Conservation (phyloP, 768 basidiomycete species). For the Ramaria rubella region DNA sequence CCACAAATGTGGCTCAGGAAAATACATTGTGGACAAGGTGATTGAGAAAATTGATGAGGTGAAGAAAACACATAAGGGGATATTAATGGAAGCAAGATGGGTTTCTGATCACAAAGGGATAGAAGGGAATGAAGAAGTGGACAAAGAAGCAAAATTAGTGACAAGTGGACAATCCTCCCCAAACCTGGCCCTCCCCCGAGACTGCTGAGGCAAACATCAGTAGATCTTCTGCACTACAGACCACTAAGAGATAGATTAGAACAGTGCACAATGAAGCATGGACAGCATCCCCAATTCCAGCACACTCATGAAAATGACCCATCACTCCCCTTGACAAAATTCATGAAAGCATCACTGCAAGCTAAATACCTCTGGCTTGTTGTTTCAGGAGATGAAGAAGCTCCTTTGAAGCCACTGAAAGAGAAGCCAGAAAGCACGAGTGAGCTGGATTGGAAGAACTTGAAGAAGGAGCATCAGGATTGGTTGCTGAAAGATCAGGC, state of each 20-base stretch:
- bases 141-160: conserved; percentile 11
- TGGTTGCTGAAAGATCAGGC: conserved; percentile 7
- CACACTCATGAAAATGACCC: conserved; percentile 9
- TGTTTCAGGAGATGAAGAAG: background rate
- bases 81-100: too few relatives aligned
- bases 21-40: background rate
- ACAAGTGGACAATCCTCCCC: background rate
- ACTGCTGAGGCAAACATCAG: conserved; percentile 7
- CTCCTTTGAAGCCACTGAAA: background rate
- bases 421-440: background rate
- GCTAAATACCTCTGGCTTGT: conserved; percentile 11
- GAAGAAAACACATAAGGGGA: background rate
- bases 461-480: conserved; percentile 9
- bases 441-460: too few relatives aligned
- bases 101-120: conserved; percentile 13
- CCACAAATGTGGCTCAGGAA: background rate
- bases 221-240: conserved; percentile 13
- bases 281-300: too few relatives aligned
- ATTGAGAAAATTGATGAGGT: background rate
- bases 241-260: background rate
- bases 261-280: too few relatives aligned
- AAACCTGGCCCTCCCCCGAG: background rate
- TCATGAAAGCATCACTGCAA: background rate
- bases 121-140: conserved; percentile 12
- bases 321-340: conserved; percentile 11